Evolutionary conservation across 257 asterid genomes (phyloP).

Genomic region (Nicotiana tabacum): DNA sequence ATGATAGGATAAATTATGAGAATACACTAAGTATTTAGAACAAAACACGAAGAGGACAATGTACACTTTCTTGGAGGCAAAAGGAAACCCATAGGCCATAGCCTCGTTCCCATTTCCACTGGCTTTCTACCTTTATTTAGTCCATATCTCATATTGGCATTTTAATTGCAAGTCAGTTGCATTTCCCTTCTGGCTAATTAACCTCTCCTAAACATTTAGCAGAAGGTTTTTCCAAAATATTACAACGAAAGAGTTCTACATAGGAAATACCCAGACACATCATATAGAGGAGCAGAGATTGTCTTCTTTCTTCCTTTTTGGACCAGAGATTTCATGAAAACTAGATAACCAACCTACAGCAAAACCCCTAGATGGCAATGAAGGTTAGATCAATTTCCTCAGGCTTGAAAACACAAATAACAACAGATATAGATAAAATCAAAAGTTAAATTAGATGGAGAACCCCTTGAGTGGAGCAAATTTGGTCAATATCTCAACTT

Average conservation of each 20-base stretch:
- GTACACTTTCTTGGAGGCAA: no score
- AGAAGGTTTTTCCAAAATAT: neutral
- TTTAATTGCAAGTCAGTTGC: neutral
- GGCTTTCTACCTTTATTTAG: no score
- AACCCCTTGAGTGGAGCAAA: constrained; percentile 32
- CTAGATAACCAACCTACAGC: constrained; percentile 2
- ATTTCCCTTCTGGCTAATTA: neutral
- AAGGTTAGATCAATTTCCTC: neutral
- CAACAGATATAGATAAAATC: neutral
- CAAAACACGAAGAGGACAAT: no score
- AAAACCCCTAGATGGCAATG: neutral
- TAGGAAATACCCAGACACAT: neutral
- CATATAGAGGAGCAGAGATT: neutral
- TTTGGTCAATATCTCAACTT: constrained; percentile 24
- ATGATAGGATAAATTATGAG: no score
- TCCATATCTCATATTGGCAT: neutral
- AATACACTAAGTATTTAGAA: no score
- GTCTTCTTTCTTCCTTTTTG: neutral
- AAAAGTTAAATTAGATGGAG: constrained; percentile 18
- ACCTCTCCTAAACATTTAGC: neutral
- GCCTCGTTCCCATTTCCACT: no score
- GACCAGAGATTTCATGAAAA: neutral
- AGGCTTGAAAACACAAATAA: neutral
- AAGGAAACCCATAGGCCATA: no score
- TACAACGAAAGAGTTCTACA: neutral